These are phyloP conservation scores for Chara braunii DNA, from an alignment of 139 green algal genomes.

Conservation along the genomic window DNA sequence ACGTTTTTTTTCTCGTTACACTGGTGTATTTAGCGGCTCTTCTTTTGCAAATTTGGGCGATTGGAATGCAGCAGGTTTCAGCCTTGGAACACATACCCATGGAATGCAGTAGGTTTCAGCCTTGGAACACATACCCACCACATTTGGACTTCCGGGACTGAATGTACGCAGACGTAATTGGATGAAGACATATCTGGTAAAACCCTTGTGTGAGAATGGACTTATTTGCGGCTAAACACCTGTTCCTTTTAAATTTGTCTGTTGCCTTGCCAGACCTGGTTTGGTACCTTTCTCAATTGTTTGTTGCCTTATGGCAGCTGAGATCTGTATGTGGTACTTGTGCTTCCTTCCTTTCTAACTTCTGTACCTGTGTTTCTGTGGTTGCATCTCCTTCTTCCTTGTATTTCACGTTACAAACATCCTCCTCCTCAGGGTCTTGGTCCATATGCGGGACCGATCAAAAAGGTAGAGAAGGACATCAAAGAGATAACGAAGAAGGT, in stretches of 20 bases:
- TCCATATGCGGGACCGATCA: slow-evolving; percentile 70
- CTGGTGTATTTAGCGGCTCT: too few relatives aligned
- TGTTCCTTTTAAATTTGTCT: slow-evolving; percentile 5
- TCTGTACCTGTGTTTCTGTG: neutral
- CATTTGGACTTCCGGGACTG: too few relatives aligned
- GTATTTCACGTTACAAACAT: neutral
- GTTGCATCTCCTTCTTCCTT: neutral
- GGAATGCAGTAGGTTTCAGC: too few relatives aligned
- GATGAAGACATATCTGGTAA: too few relatives aligned
- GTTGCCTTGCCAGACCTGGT: neutral
- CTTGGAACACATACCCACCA: too few relatives aligned
- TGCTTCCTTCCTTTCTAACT: neutral
- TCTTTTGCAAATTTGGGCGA: too few relatives aligned
- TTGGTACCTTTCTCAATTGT: slow-evolving; percentile 1
- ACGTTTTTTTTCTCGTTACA: too few relatives aligned
- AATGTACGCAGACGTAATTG: too few relatives aligned
- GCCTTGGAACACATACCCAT: too few relatives aligned
- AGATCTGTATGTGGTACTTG: neutral
- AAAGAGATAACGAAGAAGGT: slow-evolving; percentile 75
- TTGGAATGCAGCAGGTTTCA: too few relatives aligned
- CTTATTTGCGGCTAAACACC: too few relatives aligned
- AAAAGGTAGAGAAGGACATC: slow-evolving; percentile 69
- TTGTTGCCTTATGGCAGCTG: neutral
- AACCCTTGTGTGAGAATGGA: too few relatives aligned
- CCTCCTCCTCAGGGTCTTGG: slow-evolving; percentile 54